phyloP scores from a whole-genome alignment of 441 rosid species.

The Daphne laureola region DNA sequence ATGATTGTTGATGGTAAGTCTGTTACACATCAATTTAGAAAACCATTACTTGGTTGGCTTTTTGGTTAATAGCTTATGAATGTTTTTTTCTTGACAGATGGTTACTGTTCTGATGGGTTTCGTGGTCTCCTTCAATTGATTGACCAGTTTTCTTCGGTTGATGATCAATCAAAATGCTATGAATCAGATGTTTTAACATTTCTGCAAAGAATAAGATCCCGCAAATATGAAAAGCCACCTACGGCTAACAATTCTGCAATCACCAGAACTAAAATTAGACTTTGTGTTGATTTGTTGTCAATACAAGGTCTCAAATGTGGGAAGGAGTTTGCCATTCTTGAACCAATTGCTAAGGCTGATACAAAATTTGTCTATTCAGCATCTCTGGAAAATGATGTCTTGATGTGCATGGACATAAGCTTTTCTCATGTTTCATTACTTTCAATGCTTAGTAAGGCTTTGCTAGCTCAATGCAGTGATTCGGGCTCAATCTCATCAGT shows the following conservation, averaged over 20 bases:
- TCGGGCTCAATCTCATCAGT: conserved; percentile 36
- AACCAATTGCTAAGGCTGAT: conserved; percentile 58
- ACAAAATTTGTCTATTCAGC: conserved; percentile 48
- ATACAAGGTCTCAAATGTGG: conserved; percentile 30
- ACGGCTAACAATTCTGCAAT: conserved; percentile 29
- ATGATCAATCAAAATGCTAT: conserved; percentile 47
- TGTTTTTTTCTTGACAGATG: conserved; percentile 35
- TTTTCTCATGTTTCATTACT: conserved; percentile 47
- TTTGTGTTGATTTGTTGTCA: conserved; percentile 46
- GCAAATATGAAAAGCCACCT: conserved; percentile 28
- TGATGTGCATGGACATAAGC: conserved; percentile 32
- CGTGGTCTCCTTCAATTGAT: conserved; percentile 51
- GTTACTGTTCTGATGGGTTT: conserved; percentile 45
- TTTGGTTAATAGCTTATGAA: no score
- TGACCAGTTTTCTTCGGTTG: conserved; percentile 52
- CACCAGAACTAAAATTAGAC: conserved; percentile 34
- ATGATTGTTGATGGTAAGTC: conserved; percentile 64
- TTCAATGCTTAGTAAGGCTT: conserved; percentile 45
- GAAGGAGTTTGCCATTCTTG: conserved; percentile 24
- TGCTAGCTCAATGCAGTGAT: conserved; percentile 51
- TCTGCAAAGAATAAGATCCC: conserved; percentile 41
- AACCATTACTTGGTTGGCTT: no score
- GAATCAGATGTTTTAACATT: conserved; percentile 53
- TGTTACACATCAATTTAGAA: conserved; percentile 9
- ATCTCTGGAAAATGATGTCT: conserved; percentile 48